Conservation (phyloP, 306 rosid genomes). For the Phaseolus lunatus region DNA sequence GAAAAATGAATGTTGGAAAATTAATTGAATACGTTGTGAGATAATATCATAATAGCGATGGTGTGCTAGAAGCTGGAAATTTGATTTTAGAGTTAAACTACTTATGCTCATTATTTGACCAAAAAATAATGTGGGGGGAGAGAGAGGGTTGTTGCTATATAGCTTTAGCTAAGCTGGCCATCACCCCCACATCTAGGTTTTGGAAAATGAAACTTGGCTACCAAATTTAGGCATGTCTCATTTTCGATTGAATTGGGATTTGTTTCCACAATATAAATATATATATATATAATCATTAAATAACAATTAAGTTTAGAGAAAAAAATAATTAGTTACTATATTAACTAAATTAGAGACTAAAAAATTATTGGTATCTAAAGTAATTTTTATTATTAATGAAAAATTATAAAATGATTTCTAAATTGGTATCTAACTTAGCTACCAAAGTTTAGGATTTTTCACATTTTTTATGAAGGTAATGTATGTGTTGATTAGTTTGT, state of each 20-base stretch:
- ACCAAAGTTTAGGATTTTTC: too few species aligned
- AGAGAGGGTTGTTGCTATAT: not conserved
- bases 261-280: too few species aligned
- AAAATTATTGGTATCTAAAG: too few species aligned
- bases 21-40: not conserved
- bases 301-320: too few species aligned
- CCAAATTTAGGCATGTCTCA: slow-evolving; percentile 20
- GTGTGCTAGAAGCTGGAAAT: not conserved
- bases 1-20: not conserved
- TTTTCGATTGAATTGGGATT: not conserved
- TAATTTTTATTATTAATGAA: too few species aligned
- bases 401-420: too few species aligned
- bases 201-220: slow-evolving; percentile 4
- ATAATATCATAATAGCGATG: not conserved
- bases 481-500: too few species aligned
- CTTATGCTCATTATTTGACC: not conserved
- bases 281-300: too few species aligned
- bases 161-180: slow-evolving; percentile 17
- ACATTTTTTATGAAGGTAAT: too few species aligned
- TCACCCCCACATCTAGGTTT: slow-evolving; percentile 29
- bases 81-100: not conserved
- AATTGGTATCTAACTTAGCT: too few species aligned
- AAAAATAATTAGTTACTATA: too few species aligned
- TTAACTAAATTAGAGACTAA: too few species aligned
- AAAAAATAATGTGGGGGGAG: not conserved